These are phyloP conservation scores for Aphanomyces stellatus DNA, from an alignment of 352 stramenopile species.

Conservation along the genomic window DNA sequence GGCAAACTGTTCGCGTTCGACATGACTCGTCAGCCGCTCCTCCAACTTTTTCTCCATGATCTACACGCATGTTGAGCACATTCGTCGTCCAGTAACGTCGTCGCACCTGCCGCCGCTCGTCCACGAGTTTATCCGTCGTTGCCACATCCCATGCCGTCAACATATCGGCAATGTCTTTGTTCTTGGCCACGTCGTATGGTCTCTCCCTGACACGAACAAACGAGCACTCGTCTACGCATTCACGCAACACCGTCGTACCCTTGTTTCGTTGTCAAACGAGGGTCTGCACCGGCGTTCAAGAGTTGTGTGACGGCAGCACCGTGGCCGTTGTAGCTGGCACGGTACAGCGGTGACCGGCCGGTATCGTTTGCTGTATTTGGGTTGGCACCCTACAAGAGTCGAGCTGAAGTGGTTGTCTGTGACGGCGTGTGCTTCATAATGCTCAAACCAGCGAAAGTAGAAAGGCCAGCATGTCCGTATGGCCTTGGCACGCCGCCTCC, in stretches of 20 bases:
- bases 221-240: too few relatives aligned
- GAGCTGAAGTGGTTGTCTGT: too few relatives aligned
- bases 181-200: slow-evolving; percentile 84
- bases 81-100: not conserved
- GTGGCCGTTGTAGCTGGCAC: slow-evolving; percentile 83
- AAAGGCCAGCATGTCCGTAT: slow-evolving; percentile 52
- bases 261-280: slow-evolving; percentile 54
- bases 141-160: slow-evolving; percentile 62
- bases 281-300: slow-evolving; percentile 64
- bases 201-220: slow-evolving; percentile 51
- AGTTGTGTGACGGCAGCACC: slow-evolving; percentile 51
- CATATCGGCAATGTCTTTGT: slow-evolving; percentile 39
- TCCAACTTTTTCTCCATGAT: slow-evolving; percentile 75
- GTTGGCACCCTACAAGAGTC: slow-evolving; percentile 40
- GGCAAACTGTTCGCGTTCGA: slow-evolving; percentile 77
- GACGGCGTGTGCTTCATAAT: not conserved
- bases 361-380: slow-evolving; percentile 83
- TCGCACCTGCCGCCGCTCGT: slow-evolving; percentile 39
- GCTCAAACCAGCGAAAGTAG: slow-evolving; percentile 40
- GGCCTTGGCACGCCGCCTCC: slow-evolving; percentile 79
- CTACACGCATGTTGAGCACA: not conserved
- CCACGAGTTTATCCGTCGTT: slow-evolving; percentile 59
- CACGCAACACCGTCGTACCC: too few relatives aligned
- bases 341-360: slow-evolving; percentile 71
- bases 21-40: slow-evolving; percentile 73